Base-by-base conservation (phyloP, 805 yeast genomes). In the Metschnikowia noctiluminum region DNA sequence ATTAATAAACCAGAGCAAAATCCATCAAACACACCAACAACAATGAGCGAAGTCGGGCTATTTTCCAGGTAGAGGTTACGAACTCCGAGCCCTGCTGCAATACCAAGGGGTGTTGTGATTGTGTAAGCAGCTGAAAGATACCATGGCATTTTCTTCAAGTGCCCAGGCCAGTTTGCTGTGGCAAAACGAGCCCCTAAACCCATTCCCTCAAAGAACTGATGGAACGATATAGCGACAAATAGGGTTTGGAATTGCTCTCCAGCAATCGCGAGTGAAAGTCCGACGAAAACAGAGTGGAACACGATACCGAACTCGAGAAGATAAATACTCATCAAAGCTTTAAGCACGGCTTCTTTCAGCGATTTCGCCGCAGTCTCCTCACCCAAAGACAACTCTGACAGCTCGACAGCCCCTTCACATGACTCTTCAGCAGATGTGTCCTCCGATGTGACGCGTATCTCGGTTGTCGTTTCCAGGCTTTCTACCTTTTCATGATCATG, bases 51-150 rank as follows among this genome's bases (percentile, higher is more conserved):
- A 0, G 67, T 76, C 60, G 80, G 69, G 12, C 87, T 77, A 10
- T 76, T 79, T 38, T 87, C 82, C 38, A 78, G 74, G 61, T 82
- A 86, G 7, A 82, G 64, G 35, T 75, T 64, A 59, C 92, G 78
- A 4, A 85, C 87, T 39, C 90, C 90, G 34, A 89, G 66, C 37
- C 96, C 96, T 56, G 86, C 81, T 3, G 86, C 90, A 56, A 85
- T 78, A 3, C 92, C 85, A 40, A 86, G 68, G 1, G 96, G 95
- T 0, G 94, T 84, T 12, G 85, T 74, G 6, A 85, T 40, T 1
- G 54, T 40, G 44, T 51, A 55, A 4, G 42, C 55, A 13, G 43
- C 38, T n/a, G 57, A 52, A 35, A 55, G 51, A 28, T 50, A 46
- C 59, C 59, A 55, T 2, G 59, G 59, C 34, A 46, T 44, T 21